phyloP scores from a whole-genome alignment of 1,284 basidiomycete genomes.

The Somion occarium region DNA sequence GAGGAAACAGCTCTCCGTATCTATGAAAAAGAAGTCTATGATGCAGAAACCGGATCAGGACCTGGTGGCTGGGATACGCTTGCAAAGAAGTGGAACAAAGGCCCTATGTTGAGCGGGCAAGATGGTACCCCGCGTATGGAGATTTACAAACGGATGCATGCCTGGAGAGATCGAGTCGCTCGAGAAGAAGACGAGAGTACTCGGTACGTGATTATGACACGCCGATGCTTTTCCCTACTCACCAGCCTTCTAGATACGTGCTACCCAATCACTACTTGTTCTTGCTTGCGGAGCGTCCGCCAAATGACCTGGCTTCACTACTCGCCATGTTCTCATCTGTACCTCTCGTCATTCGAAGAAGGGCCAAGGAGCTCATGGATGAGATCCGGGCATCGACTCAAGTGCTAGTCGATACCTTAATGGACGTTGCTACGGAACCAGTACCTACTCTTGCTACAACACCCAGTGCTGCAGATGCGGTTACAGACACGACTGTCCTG shows the following conservation, averaged over 20 bases:
- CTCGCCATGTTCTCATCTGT: conserved; percentile 52
- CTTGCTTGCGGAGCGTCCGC: conserved; percentile 60
- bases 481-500: conserved; percentile 1
- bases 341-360: conserved; percentile 54
- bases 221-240: conserved; percentile 8
- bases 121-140: conserved; percentile 39
- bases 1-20: conserved; percentile 68
- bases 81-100: conserved; percentile 78
- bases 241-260: conserved; percentile 47
- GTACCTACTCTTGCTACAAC: conserved; percentile 3
- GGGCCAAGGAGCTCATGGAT: conserved; percentile 58
- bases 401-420: background rate
- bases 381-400: conserved; percentile 51
- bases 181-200: conserved; percentile 87
- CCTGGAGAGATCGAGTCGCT: conserved; percentile 82
- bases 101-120: conserved; percentile 31
- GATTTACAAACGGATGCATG: conserved; percentile 75
- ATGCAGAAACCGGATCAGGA: conserved; percentile 59
- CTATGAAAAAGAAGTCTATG: conserved; percentile 68
- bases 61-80: conserved; percentile 72
- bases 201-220: too few species aligned
- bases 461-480: conserved; percentile 2
- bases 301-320: conserved; percentile 55
- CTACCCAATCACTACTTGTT: conserved; percentile 72
- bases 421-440: background rate